phyloP scores from a whole-genome alignment of 768 basidiomycete genomes.

The Porphyrellus cyaneotinctus region DNA sequence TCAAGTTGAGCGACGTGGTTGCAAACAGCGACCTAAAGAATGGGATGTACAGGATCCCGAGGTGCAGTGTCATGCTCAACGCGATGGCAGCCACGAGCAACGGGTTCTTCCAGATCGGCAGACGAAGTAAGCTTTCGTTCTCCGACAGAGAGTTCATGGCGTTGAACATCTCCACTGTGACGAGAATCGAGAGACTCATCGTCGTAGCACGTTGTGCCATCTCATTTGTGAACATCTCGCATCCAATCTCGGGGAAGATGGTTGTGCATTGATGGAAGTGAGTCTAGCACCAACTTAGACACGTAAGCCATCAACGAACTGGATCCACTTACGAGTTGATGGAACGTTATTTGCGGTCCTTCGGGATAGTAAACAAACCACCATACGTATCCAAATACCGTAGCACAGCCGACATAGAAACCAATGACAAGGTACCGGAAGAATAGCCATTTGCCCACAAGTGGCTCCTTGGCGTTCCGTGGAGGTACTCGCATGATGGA shows the following conservation, averaged over 20 bases:
- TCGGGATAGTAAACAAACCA: constrained; percentile 93
- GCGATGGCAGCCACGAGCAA: constrained; percentile 88
- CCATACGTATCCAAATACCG: constrained; percentile 98
- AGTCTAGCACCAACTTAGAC: constrained; percentile 48
- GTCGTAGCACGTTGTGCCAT: constrained; percentile 89
- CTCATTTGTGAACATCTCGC: constrained; percentile 90
- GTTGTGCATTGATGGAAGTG: constrained; percentile 91
- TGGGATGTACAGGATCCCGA: constrained; percentile 94
- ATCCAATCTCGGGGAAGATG: constrained; percentile 86
- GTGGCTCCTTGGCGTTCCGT: constrained; percentile 82
- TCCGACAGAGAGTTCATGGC: constrained; percentile 98
- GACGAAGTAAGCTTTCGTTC: constrained; percentile 84
- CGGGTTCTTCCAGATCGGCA: constrained; percentile 93
- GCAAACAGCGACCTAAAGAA: constrained; percentile 91
- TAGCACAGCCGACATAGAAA: constrained; percentile 89
- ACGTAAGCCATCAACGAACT: background rate
- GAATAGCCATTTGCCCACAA: constrained; percentile 92
- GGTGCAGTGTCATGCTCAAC: constrained; percentile 89
- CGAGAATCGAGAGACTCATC: constrained; percentile 93
- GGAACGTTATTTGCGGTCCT: constrained; percentile 90
- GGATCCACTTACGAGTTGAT: constrained; percentile 74
- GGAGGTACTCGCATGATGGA: constrained; percentile 96
- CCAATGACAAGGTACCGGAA: constrained; percentile 94
- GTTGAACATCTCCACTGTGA: constrained; percentile 96
- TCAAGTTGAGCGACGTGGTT: constrained; percentile 91